Conservation (phyloP, 176 grass and related monocot genomes). For the Rhipidocladum racemiflorum region DNA sequence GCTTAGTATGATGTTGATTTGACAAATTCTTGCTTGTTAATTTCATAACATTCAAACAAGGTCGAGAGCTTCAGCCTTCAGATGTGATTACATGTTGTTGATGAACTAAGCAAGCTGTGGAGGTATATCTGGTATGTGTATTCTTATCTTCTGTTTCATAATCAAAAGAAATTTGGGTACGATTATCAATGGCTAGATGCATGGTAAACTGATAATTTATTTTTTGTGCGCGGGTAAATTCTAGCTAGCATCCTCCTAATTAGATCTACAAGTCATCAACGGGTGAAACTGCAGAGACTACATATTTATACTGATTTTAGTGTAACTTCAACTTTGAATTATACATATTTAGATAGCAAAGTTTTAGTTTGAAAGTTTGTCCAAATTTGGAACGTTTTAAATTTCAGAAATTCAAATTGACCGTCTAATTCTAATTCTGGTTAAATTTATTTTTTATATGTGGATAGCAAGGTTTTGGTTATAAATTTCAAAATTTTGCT, state of each 20-base stretch:
- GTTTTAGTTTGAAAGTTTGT: too few species aligned
- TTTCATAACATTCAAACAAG: background rate
- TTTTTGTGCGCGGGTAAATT: background rate
- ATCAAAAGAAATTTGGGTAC: background rate
- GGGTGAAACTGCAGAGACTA: too few species aligned
- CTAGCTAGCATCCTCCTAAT: background rate
- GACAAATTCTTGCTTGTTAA: background rate
- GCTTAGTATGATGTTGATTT: background rate
- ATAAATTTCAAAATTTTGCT: too few species aligned
- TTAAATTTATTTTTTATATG: too few species aligned
- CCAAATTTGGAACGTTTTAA: too few species aligned
- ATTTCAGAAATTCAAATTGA: too few species aligned
- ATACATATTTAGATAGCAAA: too few species aligned
- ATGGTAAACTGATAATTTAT: background rate
- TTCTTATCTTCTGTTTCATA: background rate
- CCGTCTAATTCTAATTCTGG: too few species aligned
- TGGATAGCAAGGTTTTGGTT: too few species aligned
- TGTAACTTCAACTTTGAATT: too few species aligned
- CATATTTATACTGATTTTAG: too few species aligned
- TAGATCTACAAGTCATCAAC: background rate
- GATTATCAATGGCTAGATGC: background rate
- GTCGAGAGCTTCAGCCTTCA: background rate
- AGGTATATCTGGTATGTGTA: background rate
- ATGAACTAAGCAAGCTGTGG: background rate
- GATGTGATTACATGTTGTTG: constrained; percentile 4